Conservation (phyloP, 306 rosid species). For the Vigna radiata region DNA sequence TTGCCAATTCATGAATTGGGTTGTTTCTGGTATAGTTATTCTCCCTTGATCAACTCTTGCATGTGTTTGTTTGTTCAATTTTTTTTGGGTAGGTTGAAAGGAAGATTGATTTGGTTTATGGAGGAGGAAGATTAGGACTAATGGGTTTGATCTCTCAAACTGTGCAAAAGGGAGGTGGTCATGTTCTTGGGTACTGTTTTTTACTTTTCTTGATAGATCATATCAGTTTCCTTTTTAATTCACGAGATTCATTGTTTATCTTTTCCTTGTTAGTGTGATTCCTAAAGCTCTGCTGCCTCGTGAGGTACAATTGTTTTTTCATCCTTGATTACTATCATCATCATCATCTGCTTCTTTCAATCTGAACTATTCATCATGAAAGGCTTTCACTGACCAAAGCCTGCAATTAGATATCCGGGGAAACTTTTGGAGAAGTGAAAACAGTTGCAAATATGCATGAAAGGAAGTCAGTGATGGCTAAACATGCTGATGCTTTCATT, state of each 20-base stretch:
- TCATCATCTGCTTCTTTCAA: neutral
- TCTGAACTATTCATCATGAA: neutral
- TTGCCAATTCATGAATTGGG: neutral
- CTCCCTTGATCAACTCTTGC: slow-evolving; percentile 1
- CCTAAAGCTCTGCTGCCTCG: slow-evolving; percentile 63
- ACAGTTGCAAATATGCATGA: slow-evolving; percentile 68
- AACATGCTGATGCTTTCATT: slow-evolving; percentile 74
- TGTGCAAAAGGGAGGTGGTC: slow-evolving; percentile 64
- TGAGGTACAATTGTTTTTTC: slow-evolving; percentile 54
- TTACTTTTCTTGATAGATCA: neutral
- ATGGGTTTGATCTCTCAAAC: slow-evolving; percentile 77
- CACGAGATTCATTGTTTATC: slow-evolving; percentile 20
- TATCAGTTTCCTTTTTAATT: neutral
- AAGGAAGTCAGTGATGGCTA: slow-evolving; percentile 72
- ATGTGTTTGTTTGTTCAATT: slow-evolving; percentile 1
- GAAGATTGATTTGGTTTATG: slow-evolving; percentile 69
- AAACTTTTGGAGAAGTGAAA: slow-evolving; percentile 66
- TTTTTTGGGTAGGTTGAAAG: slow-evolving; percentile 57
- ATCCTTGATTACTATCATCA: slow-evolving; percentile 12
- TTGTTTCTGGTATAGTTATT: neutral
- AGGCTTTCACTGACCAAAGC: slow-evolving; percentile 37
- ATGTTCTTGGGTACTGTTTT: slow-evolving; percentile 71
- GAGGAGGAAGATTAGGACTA: slow-evolving; percentile 75
- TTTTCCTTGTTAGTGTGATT: slow-evolving; percentile 59
- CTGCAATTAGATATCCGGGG: slow-evolving; percentile 60